Percentiles rank a stretch among this genome's conserved stretches.
These are phyloP conservation scores for Onygenales sp. DNA, from an alignment of 2,329 filamentous ascomycete species.

Conservation along the genomic window DNA sequence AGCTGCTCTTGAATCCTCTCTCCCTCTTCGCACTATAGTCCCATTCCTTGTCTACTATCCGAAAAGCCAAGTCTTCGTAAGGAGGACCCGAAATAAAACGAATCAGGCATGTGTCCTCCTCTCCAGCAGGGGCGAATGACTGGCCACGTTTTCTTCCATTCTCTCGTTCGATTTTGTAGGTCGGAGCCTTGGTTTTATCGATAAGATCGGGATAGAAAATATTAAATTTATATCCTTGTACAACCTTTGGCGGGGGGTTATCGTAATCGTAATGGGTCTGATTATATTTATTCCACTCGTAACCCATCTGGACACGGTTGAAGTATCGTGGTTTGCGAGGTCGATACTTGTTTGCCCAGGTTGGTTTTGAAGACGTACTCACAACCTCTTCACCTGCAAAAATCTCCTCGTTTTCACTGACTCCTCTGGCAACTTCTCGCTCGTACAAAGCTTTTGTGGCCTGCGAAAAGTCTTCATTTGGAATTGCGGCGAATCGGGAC, in stretches of 20 bases:
- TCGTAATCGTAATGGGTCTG: slow-evolving; percentile 99
- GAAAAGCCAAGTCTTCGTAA: slow-evolving; percentile 93
- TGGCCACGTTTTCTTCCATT: slow-evolving; percentile 81
- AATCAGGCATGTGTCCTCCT: slow-evolving; percentile 95
- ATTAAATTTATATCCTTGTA: slow-evolving; percentile 99
- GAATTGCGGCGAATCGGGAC: slow-evolving; percentile 58
- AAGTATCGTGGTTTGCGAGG: slow-evolving; percentile 94
- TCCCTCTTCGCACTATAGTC: slow-evolving; percentile 95
- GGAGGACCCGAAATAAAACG: slow-evolving; percentile 91
- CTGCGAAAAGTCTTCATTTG: slow-evolving; percentile 73
- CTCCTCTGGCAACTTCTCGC: slow-evolving; percentile 79
- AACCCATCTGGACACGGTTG: slow-evolving; percentile 97
- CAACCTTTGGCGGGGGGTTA: slow-evolving; percentile 93
- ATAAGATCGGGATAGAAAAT: slow-evolving; percentile 98
- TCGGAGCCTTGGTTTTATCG: slow-evolving; percentile 88
- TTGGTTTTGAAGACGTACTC: slow-evolving; percentile 51
- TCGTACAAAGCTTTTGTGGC: slow-evolving; percentile 85
- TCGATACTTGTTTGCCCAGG: slow-evolving; percentile 76
- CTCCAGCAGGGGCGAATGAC: slow-evolving; percentile 84
- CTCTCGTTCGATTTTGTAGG: slow-evolving; percentile 91
- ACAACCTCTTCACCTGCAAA: slow-evolving; percentile 85
- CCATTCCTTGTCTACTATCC: slow-evolving; percentile 98
- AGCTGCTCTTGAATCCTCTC: slow-evolving; percentile 88
- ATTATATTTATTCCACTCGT: slow-evolving; percentile 99
- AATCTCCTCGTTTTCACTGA: slow-evolving; percentile 91